A percentile compares a stretch with the other conserved stretches of the same genome.
Evolutionary conservation across 371 early-diverging fungal genomes (phyloP).

Genomic region (Nosema granulosis): DNA sequence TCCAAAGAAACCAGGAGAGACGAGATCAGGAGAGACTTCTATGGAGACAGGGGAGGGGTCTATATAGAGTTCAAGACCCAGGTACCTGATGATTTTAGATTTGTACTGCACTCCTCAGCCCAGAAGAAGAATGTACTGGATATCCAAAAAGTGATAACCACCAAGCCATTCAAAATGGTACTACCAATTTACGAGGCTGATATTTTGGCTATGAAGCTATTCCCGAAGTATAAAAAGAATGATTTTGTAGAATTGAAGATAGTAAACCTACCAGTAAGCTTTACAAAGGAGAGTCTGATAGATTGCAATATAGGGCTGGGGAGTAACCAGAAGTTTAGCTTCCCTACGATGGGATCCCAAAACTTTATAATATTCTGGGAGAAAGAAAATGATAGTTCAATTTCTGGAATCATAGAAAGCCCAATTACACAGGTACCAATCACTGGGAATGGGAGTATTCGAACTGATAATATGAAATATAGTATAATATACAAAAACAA

Average conservation of each 20-base stretch:
- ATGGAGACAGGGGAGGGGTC: conserved; percentile 18
- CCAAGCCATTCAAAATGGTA: conserved; percentile 26
- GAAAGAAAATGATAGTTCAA: conserved; percentile 17
- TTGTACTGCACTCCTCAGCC: conserved; percentile 11
- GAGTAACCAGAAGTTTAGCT: conserved; percentile 15
- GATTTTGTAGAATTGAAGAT: conserved; percentile 32
- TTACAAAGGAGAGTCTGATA: conserved; percentile 23
- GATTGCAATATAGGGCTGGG: conserved; percentile 44
- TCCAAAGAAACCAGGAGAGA: conserved; percentile 24
- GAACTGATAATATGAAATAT: conserved; percentile 45
- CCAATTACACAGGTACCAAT: conserved; percentile 22
- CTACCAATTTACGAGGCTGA: conserved; percentile 38
- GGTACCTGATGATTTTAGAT: conserved; percentile 40
- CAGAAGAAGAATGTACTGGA: conserved; percentile 29
- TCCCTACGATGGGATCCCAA: conserved; percentile 19
- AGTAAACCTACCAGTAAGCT: conserved; percentile 2
- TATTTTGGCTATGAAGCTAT: conserved; percentile 11
- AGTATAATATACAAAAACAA: conserved; percentile 46
- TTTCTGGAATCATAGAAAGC: conserved; percentile 27
- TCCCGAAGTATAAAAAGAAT: conserved; percentile 39
- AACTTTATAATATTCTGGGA: conserved; percentile 54
- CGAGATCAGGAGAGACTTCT: conserved; percentile 27
- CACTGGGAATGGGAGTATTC: conserved; percentile 34
- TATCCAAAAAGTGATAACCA: conserved; percentile 44
- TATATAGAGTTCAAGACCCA: conserved; percentile 53